phyloP scores from a whole-genome alignment of 2,329 filamentous ascomycete genomes.

The Hypoxylon sp. region DNA sequence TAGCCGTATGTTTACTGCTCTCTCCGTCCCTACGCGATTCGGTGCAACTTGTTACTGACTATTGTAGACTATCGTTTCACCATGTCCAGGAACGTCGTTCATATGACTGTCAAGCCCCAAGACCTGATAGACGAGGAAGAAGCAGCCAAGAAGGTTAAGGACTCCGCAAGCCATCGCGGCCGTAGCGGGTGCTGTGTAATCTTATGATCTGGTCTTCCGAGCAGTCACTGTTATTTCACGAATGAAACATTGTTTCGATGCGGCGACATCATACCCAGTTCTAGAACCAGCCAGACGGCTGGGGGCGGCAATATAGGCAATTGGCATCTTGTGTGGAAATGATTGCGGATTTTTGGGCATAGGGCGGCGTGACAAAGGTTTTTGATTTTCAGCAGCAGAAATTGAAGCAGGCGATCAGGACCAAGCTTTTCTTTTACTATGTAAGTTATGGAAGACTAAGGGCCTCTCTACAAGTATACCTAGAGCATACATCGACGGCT shows the following conservation, averaged over 20 bases:
- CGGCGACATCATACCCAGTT: constrained; percentile 38
- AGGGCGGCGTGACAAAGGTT: constrained; percentile 41
- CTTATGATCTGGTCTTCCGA: constrained; percentile 49
- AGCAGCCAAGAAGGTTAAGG: constrained; percentile 73
- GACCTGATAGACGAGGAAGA: constrained; percentile 79
- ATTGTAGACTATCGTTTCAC: constrained; percentile 76
- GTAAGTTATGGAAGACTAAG: constrained; percentile 19
- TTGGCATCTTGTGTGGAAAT: constrained; percentile 40
- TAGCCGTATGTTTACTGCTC: constrained; percentile 73
- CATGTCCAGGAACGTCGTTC: constrained; percentile 76
- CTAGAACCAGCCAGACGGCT: constrained; percentile 31
- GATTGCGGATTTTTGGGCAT: constrained; percentile 42
- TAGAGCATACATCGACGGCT: constrained; percentile 24
- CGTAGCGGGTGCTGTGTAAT: constrained; percentile 55
- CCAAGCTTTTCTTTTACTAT: constrained; percentile 25
- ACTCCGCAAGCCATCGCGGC: constrained; percentile 48
- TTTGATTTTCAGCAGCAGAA: constrained; percentile 30
- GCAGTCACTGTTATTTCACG: constrained; percentile 15
- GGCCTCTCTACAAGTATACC: constrained; percentile 18
- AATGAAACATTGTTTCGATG: constrained; percentile 30
- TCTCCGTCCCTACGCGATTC: constrained; percentile 4
- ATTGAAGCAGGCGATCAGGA: constrained; percentile 39
- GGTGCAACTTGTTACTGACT: constrained; percentile 9
- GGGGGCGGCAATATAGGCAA: constrained; percentile 31
- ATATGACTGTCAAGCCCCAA: constrained; percentile 84